These are phyloP conservation scores for Exophiala phaeomuriformis DNA, from an alignment of 2,329 filamentous ascomycete species.

Conservation along the genomic window DNA sequence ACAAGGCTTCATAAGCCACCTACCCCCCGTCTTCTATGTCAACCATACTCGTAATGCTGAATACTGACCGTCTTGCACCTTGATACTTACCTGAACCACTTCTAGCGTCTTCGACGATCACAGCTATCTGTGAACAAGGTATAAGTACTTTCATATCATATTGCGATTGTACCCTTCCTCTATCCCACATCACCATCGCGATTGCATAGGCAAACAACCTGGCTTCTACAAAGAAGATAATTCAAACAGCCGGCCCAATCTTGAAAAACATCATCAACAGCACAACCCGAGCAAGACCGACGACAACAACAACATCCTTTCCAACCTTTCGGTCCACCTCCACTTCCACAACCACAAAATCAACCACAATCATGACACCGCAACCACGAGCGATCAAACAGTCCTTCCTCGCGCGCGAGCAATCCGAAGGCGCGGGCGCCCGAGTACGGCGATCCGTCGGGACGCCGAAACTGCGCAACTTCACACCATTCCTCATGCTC, in stretches of 20 bases:
- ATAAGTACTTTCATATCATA: slow-evolving; percentile 15
- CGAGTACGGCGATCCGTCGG: slow-evolving; percentile 81
- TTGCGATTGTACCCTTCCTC: no score
- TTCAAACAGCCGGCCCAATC: slow-evolving; percentile 16
- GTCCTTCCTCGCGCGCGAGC: slow-evolving; percentile 75
- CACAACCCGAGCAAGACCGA: slow-evolving; percentile 1
- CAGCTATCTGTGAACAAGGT: neutral
- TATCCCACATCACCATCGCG: slow-evolving; percentile 19
- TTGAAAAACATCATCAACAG: slow-evolving; percentile 9
- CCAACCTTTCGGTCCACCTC: slow-evolving; percentile 20
- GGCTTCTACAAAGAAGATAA: slow-evolving; percentile 15
- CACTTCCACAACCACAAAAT: slow-evolving; percentile 25
- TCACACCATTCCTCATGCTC: slow-evolving; percentile 92
- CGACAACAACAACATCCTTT: slow-evolving; percentile 6
- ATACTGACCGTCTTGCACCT: neutral
- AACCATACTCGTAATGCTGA: neutral
- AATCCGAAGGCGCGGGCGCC: slow-evolving; percentile 81
- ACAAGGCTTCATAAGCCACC: neutral
- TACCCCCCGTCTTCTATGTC: neutral
- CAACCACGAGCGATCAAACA: slow-evolving; percentile 69
- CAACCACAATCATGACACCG: slow-evolving; percentile 47
- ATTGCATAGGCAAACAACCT: slow-evolving; percentile 13
- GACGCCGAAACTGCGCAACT: slow-evolving; percentile 71
- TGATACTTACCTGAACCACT: neutral
- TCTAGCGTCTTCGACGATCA: slow-evolving; percentile 16